Percentiles rank a stretch among this genome's conserved stretches.
phyloP scores from a whole-genome alignment of 2,329 filamentous ascomycete species.

The Pseudocercospora fijiensis region DNA sequence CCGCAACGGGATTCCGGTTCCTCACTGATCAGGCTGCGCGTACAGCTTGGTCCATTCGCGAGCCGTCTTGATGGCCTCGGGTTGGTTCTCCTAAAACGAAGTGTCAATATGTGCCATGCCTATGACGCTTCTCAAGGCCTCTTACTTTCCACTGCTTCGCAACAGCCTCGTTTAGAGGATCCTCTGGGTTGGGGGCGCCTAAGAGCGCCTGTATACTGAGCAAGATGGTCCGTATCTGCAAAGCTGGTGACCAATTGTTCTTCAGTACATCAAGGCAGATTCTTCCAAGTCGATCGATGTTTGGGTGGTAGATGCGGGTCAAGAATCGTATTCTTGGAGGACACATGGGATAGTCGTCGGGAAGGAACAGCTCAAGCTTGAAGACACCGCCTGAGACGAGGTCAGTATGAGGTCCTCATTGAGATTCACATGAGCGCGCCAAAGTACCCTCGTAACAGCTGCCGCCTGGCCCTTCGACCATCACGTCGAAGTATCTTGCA shows the following conservation, averaged over 20 bases:
- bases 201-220: conserved; percentile 96
- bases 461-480: conserved; percentile 85
- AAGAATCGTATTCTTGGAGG: conserved; percentile 97
- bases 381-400: conserved; percentile 69
- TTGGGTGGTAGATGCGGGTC: conserved; percentile 98
- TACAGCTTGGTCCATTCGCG: conserved; percentile 88
- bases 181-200: conserved; percentile 94
- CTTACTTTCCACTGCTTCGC: conserved; percentile 85
- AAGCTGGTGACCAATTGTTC: conserved; percentile 97
- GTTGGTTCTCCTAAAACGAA: conserved; percentile 69
- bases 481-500: conserved; percentile 95
- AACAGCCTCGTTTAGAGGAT: conserved; percentile 96
- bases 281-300: conserved; percentile 94
- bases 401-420: conserved; percentile 1
- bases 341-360: conserved; percentile 99
- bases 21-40: conserved; percentile 47
- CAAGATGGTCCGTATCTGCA: conserved; percentile 98
- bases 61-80: conserved; percentile 86
- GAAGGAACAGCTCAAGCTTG: conserved; percentile 94
- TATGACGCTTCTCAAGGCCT: not conserved
- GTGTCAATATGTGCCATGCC: conserved; percentile 17
- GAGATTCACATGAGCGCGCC: not conserved
- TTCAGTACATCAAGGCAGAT: conserved; percentile 98
- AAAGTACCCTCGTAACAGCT: conserved; percentile 86
- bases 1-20: not conserved